Evolutionary conservation across 2,329 filamentous ascomycete genomes (phyloP).

Genomic region (Erysiphe neolycopersici): DNA sequence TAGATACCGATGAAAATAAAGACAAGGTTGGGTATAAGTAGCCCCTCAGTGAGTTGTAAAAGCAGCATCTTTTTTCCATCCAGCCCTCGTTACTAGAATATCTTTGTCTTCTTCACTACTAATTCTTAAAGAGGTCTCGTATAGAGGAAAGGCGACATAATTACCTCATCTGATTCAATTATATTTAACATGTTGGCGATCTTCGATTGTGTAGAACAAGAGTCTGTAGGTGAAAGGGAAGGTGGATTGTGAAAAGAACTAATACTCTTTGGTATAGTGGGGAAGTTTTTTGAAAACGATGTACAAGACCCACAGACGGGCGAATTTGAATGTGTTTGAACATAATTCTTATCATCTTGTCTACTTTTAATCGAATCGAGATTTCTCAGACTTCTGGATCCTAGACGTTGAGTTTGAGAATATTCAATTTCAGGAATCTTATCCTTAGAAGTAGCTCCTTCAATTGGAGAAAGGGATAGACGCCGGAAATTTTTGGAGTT

Average conservation of each 20-base stretch:
- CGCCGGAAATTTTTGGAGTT: neutral
- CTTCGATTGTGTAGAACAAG: neutral
- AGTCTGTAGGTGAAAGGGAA: neutral
- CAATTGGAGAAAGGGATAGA: neutral
- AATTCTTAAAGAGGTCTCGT: neutral
- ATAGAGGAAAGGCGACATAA: neutral
- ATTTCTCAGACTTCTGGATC: neutral
- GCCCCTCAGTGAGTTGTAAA: neutral
- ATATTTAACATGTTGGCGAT: neutral
- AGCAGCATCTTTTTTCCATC: neutral
- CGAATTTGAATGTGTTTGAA: neutral
- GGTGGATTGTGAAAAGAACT: neutral
- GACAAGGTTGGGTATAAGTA: neutral
- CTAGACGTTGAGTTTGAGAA: too few species aligned
- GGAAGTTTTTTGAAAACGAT: neutral
- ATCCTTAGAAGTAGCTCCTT: too few species aligned
- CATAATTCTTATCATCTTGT: neutral
- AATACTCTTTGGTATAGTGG: slow-evolving; percentile 1
- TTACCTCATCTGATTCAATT: neutral
- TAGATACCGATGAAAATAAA: neutral
- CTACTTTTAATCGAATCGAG: neutral
- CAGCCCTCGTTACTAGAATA: neutral
- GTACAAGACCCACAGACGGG: neutral
- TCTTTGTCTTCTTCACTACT: neutral
- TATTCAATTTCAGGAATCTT: too few species aligned